Percentiles rank a stretch among this genome's conserved stretches.
These are phyloP conservation scores for Colletotrichum aenigma DNA, from an alignment of 2,329 filamentous ascomycete genomes.

Conservation along the genomic window DNA sequence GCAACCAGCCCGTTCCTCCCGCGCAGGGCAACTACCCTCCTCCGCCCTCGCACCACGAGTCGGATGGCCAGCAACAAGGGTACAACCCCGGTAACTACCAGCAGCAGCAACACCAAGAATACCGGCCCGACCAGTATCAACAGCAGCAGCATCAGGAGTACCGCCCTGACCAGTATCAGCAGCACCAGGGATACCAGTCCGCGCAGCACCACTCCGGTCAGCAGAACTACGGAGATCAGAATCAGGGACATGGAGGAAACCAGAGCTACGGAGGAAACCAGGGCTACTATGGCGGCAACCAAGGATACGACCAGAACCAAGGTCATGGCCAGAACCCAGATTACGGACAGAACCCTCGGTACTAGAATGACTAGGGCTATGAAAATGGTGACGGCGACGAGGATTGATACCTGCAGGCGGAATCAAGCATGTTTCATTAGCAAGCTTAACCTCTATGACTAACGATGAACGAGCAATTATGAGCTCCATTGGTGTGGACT, in stretches of 20 bases:
- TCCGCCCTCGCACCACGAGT: slow-evolving; percentile 13
- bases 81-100: slow-evolving; percentile 28
- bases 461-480: background rate
- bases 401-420: background rate
- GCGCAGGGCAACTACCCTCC: slow-evolving; percentile 25
- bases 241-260: slow-evolving; percentile 15
- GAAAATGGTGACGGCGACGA: background rate
- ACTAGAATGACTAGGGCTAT: slow-evolving; percentile 1
- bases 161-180: slow-evolving; percentile 9
- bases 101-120: slow-evolving; percentile 27
- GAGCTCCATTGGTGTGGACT: background rate
- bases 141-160: slow-evolving; percentile 23
- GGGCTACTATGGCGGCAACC: background rate
- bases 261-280: slow-evolving; percentile 23
- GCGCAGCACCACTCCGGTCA: background rate
- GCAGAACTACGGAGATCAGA: slow-evolving; percentile 16
- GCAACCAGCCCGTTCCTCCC: slow-evolving; percentile 27
- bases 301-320: slow-evolving; percentile 12
- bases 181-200: slow-evolving; percentile 23
- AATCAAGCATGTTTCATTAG: background rate
- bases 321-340: background rate
- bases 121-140: slow-evolving; percentile 26
- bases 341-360: slow-evolving; percentile 25
- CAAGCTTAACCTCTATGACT: background rate
- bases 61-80: slow-evolving; percentile 27